Conservation (phyloP, 768 basidiomycete species). For the Daedaleopsis nitida region DNA sequence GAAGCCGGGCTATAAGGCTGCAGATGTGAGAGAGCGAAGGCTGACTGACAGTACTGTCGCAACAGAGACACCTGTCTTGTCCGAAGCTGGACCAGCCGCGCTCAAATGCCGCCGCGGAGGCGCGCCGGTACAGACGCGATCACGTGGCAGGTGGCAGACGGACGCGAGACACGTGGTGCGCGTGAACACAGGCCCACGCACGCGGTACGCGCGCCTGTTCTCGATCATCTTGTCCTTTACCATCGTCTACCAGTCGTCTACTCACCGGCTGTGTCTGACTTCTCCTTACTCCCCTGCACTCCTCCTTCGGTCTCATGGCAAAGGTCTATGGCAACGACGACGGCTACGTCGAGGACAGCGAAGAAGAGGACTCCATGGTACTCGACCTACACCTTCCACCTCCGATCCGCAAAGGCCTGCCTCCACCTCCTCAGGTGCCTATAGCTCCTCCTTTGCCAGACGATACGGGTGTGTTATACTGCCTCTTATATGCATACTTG, state of each 20-base stretch:
- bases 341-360: slow-evolving; percentile 22
- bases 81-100: not conserved
- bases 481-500: too few relatives aligned
- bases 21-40: not conserved
- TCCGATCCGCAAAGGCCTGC: not conserved
- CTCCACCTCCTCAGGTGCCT: not conserved
- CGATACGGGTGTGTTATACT: not conserved
- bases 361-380: slow-evolving; percentile 19
- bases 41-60: not conserved
- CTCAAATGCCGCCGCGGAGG: slow-evolving; percentile 2
- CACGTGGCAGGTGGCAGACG: slow-evolving; percentile 13
- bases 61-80: not conserved
- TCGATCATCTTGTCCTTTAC: slow-evolving; percentile 2
- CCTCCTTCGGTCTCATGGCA: not conserved
- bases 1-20: not conserved
- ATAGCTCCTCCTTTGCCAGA: not conserved
- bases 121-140: slow-evolving; percentile 16
- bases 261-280: not conserved
- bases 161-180: slow-evolving; percentile 15
- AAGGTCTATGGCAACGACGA: not conserved
- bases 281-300: not conserved
- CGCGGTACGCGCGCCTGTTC: slow-evolving; percentile 3
- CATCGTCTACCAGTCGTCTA: slow-evolving; percentile 8
- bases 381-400: not conserved
- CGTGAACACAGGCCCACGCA: slow-evolving; percentile 12